Percentiles rank a stretch among this genome's conserved stretches.
These are phyloP conservation scores for Eucalyptus tenuipes DNA, from an alignment of 345 rosid species.

Conservation along the genomic window DNA sequence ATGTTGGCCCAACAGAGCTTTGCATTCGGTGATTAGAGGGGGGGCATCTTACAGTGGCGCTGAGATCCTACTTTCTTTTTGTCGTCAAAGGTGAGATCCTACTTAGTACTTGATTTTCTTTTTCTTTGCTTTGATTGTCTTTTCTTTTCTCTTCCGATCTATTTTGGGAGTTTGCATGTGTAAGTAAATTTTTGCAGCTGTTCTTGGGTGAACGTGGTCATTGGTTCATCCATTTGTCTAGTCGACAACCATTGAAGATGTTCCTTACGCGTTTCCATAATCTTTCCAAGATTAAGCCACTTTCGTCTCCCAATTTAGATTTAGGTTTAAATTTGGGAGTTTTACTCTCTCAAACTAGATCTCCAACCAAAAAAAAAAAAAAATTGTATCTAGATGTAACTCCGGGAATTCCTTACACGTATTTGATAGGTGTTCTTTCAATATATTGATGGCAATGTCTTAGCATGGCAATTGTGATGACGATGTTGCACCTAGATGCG, in stretches of 20 bases:
- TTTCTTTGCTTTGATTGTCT: neutral
- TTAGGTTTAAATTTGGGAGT: neutral
- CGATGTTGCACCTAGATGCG: neutral
- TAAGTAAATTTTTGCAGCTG: neutral
- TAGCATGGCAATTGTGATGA: neutral
- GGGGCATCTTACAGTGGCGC: neutral
- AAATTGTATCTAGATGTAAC: too few species aligned
- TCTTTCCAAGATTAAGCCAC: neutral
- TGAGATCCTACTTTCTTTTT: too few species aligned
- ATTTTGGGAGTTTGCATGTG: neutral
- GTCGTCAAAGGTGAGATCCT: neutral
- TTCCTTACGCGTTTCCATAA: rapidly evolving
- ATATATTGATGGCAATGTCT: neutral
- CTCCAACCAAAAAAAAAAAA: too few species aligned
- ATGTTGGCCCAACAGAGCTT: neutral
- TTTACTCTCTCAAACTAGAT: neutral
- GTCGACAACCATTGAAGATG: neutral
- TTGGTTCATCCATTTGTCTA: neutral
- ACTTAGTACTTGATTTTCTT: neutral
- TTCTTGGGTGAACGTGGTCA: neutral
- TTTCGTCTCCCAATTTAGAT: neutral
- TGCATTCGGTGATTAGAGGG: neutral
- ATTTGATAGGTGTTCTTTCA: neutral
- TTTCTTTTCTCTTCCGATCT: neutral
- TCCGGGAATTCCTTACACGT: neutral